Base-by-base conservation (phyloP, 2,329 filamentous ascomycete species). In the Colletotrichum melonis region DNA sequence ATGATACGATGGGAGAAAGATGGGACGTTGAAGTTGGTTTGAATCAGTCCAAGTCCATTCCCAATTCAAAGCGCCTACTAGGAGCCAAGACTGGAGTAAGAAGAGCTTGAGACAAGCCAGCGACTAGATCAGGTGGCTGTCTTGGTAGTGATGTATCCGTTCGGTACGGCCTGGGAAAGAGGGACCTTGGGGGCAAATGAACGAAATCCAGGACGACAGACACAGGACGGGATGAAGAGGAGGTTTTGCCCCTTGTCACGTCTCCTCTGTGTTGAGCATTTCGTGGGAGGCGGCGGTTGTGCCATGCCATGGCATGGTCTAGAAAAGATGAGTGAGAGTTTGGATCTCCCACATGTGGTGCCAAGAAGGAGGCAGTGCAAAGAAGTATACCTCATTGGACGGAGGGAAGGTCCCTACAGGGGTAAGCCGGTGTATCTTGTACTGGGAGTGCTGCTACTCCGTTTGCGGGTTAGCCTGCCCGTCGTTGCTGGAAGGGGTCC, bases 331-430 rank as follows among this genome's bases (percentile, higher is more conserved):
- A 64, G 54, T 54, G 67, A 72, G 69, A 59, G 72, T 74, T 72
- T 72, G 72, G 68, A 68, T 74, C 72, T 74, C 22, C 68, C 67
- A 74, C 58, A 68, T 63, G 72, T 67, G 68, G 72, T 72, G 72
- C 72, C 72, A 74, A 74, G 72, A 74, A 68, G 4, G 72, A 74
- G 72, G 72, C 72, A 74, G 72, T 74, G 72, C 72, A 74, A 59
- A 72, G 63, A 74, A 72, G 62, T 67, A 74, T 24, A 74, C 62
- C 63, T 74, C n/a, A 74, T 74, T 74, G 72, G 72, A 4, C 52
- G 11, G 38, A 12, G 14, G 0, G 4, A 8, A 60, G 60, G 55
- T 30, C 28, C 12, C 28, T 46, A 62, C 71, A 73, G 67, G 71
- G 67, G 71, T 54, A 35, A 32, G 67, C 67, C 32, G 14, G 60